Evolutionary conservation across 169 alveolate species (phyloP).

Genomic region (Theileria orientalis): DNA sequence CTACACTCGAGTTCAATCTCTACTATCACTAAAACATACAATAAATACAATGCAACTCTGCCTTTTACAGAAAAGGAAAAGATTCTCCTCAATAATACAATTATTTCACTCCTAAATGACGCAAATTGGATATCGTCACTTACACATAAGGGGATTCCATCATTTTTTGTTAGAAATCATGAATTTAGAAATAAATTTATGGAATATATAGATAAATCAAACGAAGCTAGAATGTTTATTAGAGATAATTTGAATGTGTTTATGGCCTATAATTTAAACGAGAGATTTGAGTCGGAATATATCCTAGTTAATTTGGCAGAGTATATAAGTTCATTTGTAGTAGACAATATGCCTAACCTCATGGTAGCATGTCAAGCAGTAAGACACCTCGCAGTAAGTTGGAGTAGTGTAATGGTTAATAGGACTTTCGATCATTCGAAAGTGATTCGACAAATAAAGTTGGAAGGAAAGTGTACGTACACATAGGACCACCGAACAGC

Average conservation of each 20-base stretch:
- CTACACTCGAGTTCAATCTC: too few relatives aligned
- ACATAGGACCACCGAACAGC: conserved; percentile 92
- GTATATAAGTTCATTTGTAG: too few relatives aligned
- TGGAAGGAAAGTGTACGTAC: conserved; percentile 75
- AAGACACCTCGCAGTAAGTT: conserved; percentile 41
- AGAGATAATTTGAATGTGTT: conserved; percentile 8
- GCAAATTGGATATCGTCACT: background rate
- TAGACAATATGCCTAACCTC: conserved; percentile 24
- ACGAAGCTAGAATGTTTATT: background rate
- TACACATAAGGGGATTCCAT: conserved; percentile 20
- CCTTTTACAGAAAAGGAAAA: conserved; percentile 55
- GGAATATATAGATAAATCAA: conserved; percentile 5
- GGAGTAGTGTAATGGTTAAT: too few relatives aligned
- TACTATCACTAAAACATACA: background rate
- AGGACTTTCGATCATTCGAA: too few relatives aligned
- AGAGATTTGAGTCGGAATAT: too few relatives aligned
- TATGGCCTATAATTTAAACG: background rate
- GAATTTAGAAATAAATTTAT: conserved; percentile 46
- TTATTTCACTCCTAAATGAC: conserved; percentile 10
- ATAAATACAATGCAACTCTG: conserved; percentile 8
- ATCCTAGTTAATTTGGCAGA: too few relatives aligned
- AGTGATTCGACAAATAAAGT: too few relatives aligned
- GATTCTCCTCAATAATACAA: conserved; percentile 43
- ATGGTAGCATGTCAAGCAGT: conserved; percentile 32
- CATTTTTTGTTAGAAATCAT: conserved; percentile 29